phyloP scores from a whole-genome alignment of 148 eudicot species.

The Rhododendron kiyosumense region DNA sequence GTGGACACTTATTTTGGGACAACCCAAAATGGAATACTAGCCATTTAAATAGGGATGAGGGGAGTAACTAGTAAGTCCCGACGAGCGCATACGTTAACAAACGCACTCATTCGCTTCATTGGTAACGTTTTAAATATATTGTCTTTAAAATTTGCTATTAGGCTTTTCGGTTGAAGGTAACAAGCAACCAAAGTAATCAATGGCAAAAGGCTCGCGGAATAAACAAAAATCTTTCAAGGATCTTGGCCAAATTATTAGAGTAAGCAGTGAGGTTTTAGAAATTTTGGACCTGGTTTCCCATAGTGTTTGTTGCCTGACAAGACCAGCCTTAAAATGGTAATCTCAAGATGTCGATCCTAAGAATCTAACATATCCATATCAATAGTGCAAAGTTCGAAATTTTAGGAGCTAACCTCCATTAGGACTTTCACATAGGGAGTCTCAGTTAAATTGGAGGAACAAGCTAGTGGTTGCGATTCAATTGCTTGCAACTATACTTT shows the following conservation, averaged over 20 bases:
- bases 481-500: background rate
- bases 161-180: background rate
- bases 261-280: background rate
- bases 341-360: background rate
- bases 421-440: background rate
- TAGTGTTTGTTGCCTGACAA: too few relatives aligned
- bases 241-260: background rate
- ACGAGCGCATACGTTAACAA: background rate
- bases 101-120: background rate
- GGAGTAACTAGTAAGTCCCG: background rate
- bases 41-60: too few relatives aligned
- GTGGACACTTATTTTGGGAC: too few relatives aligned
- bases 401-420: background rate
- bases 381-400: background rate
- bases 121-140: background rate
- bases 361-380: background rate
- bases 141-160: background rate
- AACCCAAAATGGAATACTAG: too few relatives aligned
- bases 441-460: background rate
- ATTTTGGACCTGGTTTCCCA: background rate
- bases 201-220: background rate
- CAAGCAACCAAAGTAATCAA: background rate
- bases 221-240: background rate
- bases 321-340: too few relatives aligned
- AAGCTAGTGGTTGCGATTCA: background rate